Evolutionary conservation across 2,329 filamentous ascomycete genomes (phyloP), one percentile per base, ranked within the genome.

Genomic region (Anthostomella pinea): DNA sequence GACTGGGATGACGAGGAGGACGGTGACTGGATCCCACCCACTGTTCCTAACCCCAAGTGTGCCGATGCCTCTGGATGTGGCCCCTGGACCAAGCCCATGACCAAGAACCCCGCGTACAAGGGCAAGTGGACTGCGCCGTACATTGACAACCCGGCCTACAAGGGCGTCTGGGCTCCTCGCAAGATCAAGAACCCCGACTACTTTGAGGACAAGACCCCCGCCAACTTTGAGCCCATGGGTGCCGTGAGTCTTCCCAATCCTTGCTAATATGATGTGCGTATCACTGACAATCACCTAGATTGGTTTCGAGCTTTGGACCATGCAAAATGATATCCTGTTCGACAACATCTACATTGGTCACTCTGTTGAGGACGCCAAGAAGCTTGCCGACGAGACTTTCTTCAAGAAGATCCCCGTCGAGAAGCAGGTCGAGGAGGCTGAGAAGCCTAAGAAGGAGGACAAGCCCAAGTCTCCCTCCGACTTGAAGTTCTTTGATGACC

Each of bases 291-390:
- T 27, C 15, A 38, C 30, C 14, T 59, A 89, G 85, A 90, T 97
- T 70, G 93, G 93, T 57, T 97, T 97, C 60, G 93, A 98, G 70
- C 91, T 98, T 72, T 98, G 93, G 93, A 97, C 93, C 58, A 98
- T 98, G 93, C 91, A 96, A 72, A 95, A 83, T 66, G 86, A 96
- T 63, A 97, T 98, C 56, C 84, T 96, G 58, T 97, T 98, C 59
- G 88, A 97, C 81, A 98, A 98, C 83, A 94, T 98, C 76, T 98
- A 97, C 80, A 89, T 98, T 64, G 93, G 93, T 48, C 93, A 98
- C 81, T 97, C 91, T 14, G 66, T 93, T 53, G 88, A 88, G 61
- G 93, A 98, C 53, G 93, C 93, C 46, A 81, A 85, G 67, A 85
- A 90, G 72, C 75, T 98, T 60, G 85, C 88, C 56, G 77, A 85